Conservation (phyloP, 306 rosid species). For the Alnus glutinosa region DNA sequence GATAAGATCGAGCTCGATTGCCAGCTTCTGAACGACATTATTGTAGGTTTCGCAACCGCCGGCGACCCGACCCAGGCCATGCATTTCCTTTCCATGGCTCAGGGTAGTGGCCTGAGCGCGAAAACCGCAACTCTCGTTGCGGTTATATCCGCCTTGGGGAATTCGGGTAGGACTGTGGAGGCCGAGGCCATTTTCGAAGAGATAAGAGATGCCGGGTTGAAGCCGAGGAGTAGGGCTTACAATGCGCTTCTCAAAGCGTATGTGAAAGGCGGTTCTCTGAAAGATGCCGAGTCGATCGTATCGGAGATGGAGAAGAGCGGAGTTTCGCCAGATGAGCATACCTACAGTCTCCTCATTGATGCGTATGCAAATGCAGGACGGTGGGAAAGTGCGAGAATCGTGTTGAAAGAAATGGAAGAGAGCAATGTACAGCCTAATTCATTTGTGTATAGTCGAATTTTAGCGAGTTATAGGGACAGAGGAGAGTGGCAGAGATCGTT, state of each 20-base stretch:
- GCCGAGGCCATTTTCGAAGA: constrained; percentile 93
- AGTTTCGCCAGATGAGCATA: constrained; percentile 74
- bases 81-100: constrained; percentile 74
- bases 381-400: constrained; percentile 90
- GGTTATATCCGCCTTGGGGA: constrained; percentile 68
- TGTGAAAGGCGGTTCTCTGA: constrained; percentile 67
- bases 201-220: constrained; percentile 71
- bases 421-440: constrained; percentile 72
- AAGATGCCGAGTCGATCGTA: constrained; percentile 75
- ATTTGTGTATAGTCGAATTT: constrained; percentile 66
- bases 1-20: constrained; percentile 79
- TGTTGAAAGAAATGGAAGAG: constrained; percentile 85
- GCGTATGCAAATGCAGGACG: constrained; percentile 76
- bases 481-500: constrained; percentile 95
- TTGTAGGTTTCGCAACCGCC: constrained; percentile 73
- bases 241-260: constrained; percentile 86
- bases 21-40: constrained; percentile 73
- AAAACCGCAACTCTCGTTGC: constrained; percentile 66
- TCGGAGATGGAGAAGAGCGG: constrained; percentile 81
- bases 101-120: constrained; percentile 72
- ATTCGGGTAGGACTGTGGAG: constrained; percentile 65
- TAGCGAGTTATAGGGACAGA: constrained; percentile 75
- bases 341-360: constrained; percentile 74
- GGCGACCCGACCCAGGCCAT: constrained; percentile 69
- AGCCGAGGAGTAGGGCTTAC: constrained; percentile 74